Evolutionary conservation across 371 early-diverging fungal species (phyloP).

Genomic region (Mortierella polycephala): DNA sequence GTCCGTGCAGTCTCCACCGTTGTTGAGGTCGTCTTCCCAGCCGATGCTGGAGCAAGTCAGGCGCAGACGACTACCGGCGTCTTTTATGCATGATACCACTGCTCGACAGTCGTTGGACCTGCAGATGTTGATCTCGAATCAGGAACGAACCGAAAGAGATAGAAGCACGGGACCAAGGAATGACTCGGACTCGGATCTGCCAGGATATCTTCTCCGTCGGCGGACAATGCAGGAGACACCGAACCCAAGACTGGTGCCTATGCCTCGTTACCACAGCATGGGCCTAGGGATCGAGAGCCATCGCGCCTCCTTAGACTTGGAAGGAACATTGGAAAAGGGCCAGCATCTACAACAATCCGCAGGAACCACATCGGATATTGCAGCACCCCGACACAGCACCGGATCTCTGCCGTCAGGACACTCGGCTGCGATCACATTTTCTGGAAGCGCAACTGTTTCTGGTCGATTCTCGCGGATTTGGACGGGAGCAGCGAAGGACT

Average conservation of each 20-base stretch:
- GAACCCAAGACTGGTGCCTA: constrained; percentile 9
- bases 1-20: not conserved
- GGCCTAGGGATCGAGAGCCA: constrained; percentile 18
- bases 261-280: constrained; percentile 33
- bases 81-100: constrained; percentile 13
- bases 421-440: constrained; percentile 1
- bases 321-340: not conserved
- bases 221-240: constrained; percentile 27
- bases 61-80: constrained; percentile 10
- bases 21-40: constrained; percentile 33
- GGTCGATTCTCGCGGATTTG: constrained; percentile 40
- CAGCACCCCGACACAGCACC: constrained; percentile 20
- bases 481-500: constrained; percentile 17
- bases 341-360: constrained; percentile 7
- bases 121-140: constrained; percentile 20
- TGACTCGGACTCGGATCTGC: constrained; percentile 37
- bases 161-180: constrained; percentile 9
- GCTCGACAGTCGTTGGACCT: constrained; percentile 44
- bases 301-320: not conserved
- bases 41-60: constrained; percentile 18
- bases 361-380: constrained; percentile 2
- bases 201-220: constrained; percentile 31
- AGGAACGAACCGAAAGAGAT: constrained; percentile 23
- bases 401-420: constrained; percentile 4
- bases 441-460: constrained; percentile 33